Conservation (phyloP, 768 basidiomycete genomes). For the Mycena alexandri region DNA sequence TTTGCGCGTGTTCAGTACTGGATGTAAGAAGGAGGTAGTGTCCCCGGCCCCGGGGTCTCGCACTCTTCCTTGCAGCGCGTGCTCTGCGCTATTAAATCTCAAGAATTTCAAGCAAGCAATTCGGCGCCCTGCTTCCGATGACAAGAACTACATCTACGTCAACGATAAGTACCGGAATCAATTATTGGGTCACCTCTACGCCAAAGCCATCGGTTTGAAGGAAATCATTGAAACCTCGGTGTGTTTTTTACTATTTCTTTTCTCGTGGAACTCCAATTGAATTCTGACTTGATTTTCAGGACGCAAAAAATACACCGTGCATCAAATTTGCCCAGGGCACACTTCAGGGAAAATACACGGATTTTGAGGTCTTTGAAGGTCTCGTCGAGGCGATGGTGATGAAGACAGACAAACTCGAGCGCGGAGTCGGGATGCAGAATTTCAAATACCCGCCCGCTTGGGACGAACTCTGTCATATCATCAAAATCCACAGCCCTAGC, state of each 20-base stretch:
- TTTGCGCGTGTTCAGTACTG: neutral
- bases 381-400: conserved; percentile 47
- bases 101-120: neutral
- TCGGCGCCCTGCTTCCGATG: neutral
- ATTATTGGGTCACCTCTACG: neutral
- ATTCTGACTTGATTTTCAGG: neutral
- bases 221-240: conserved; percentile 6
- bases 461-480: conserved; percentile 47
- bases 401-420: conserved; percentile 41
- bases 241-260: neutral
- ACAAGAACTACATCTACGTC: conserved; percentile 1
- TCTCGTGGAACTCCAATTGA: too few relatives aligned
- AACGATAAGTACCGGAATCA: conserved; percentile 3
- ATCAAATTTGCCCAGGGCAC: conserved; percentile 37
- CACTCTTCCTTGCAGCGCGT: neutral
- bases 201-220: neutral
- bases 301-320: conserved; percentile 1
- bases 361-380: conserved; percentile 42
- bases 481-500: conserved; percentile 43
- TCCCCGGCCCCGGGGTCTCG: too few relatives aligned
- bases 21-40: too few relatives aligned
- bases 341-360: conserved; percentile 41
- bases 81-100: neutral
- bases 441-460: conserved; percentile 48
- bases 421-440: conserved; percentile 51